Conservation (phyloP, 805 yeast genomes). For the Metschnikowia proteae region DNA sequence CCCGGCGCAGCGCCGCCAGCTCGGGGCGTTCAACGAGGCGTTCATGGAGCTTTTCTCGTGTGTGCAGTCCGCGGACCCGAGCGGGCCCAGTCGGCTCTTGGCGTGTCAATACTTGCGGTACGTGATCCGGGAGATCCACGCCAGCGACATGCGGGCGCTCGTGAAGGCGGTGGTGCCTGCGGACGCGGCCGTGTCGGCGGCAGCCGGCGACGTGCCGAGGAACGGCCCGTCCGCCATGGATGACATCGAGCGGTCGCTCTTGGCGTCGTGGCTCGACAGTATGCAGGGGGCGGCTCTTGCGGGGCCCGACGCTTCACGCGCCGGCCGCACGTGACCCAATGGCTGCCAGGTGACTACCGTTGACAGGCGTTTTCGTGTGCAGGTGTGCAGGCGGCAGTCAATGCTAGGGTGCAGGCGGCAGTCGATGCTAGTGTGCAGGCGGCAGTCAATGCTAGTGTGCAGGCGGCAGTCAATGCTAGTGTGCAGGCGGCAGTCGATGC, state of each 20-base stretch:
- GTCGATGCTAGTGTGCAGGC: too few relatives aligned
- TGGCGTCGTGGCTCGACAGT: constrained; percentile 41
- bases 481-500: too few relatives aligned
- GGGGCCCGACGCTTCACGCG: neutral
- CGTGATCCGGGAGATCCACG: constrained; percentile 35
- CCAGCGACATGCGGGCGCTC: constrained; percentile 15
- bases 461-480: too few relatives aligned
- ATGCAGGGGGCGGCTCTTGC: constrained; percentile 12
- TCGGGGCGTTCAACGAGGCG: constrained; percentile 1
- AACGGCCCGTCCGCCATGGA: constrained; percentile 21
- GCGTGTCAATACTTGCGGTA: constrained; percentile 39
- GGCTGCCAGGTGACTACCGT: too few relatives aligned
- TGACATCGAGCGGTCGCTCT: constrained; percentile 39
- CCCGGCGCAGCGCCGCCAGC: constrained; percentile 6
- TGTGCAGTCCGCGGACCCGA: neutral
- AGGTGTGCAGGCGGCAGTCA: too few relatives aligned
- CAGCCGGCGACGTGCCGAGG: neutral
- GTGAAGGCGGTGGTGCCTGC: constrained; percentile 33
- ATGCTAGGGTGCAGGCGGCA: too few relatives aligned
- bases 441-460: too few relatives aligned
- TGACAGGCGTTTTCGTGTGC: too few relatives aligned
- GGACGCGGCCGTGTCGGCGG: neutral
- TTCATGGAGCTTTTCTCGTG: neutral
- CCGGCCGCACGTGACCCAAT: neutral
- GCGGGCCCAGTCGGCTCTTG: constrained; percentile 21